Base-by-base conservation (phyloP, 805 yeast genomes). In the Ogataea pignaliae region DNA sequence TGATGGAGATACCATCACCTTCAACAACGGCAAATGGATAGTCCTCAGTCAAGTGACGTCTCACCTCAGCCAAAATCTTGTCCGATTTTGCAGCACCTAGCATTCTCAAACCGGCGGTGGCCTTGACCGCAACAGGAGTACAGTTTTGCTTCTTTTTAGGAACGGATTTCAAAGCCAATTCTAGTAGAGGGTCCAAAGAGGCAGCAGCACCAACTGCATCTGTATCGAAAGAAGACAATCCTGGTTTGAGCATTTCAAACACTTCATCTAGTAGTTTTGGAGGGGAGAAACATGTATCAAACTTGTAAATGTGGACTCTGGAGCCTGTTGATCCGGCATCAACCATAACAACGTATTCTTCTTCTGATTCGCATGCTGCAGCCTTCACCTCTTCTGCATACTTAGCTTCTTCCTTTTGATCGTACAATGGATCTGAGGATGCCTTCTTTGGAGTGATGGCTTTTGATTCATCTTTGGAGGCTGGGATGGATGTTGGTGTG, bases 291-390 rank as follows among this genome's bases (percentile, higher is more conserved):
- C 98, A 90, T 44, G 88, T 81, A 69, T 88, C 87, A 69, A 93
- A 93, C 56, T 85, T 81, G 68, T 95, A 93, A 39, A 93, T 83
- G 65, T 95, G 99, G 34, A 93, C 86, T 64, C 99, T 82, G 13
- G 97, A 89, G 29, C 99, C 99, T 13, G 96, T 85, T 1, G 98
- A 90, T 9, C 99, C 99, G 8, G 99, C 99, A 70, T 93, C 99
- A 44, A 93, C 73, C 97, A 93, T 89, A 18, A 93, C 77, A 29
- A 90, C 97, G 55, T 75, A 91, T 59, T 85, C 85, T 31, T 77
- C 66, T 37, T 68, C 63, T 17, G 63, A 53, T 44, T 48, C 57
- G 57, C 79, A 74, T 16, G 53, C 50, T 16, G 60, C 60, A 36
- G 52, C 41, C 38, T 47, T 46, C 17, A 34, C 45, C 34, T 45